Percentiles rank a stretch among this genome's conserved stretches.
Conservation (phyloP, 495 filamentous ascomycete species). For the Tuber umbilicatum region DNA sequence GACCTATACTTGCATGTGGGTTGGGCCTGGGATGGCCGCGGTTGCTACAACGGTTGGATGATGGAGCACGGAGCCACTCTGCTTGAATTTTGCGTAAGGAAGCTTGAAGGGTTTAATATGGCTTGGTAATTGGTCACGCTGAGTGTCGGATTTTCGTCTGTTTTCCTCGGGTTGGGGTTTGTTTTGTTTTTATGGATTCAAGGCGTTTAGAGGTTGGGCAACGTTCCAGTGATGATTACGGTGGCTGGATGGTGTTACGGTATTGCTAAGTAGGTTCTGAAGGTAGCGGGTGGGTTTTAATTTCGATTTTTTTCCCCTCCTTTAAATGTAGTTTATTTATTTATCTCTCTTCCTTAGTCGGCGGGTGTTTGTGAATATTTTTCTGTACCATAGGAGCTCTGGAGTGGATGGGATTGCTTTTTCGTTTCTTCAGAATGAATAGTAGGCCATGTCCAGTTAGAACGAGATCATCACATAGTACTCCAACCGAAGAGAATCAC, state of each 20-base stretch:
- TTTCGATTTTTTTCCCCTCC: not conserved
- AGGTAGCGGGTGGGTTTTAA: not conserved
- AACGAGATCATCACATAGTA: not conserved
- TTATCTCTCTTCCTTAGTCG: not conserved
- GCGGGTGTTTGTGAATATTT: not conserved
- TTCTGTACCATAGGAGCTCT: not conserved
- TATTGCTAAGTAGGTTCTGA: not conserved
- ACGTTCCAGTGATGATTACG: not conserved
- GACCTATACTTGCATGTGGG: slow-evolving; percentile 20
- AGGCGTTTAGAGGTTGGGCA: not conserved
- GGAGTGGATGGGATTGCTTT: not conserved
- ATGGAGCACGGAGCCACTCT: slow-evolving; percentile 27
- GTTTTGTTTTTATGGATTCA: slow-evolving; percentile 8
- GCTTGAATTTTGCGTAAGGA: slow-evolving; percentile 33
- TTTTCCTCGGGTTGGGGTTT: not conserved
- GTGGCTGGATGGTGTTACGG: not conserved
- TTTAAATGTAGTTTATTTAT: not conserved
- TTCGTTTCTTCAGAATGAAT: not conserved
- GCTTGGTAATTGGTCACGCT: slow-evolving; percentile 20
- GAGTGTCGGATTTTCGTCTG: slow-evolving; percentile 9
- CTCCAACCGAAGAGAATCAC: not conserved
- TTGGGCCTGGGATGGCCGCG: slow-evolving; percentile 30
- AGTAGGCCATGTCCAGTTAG: not conserved
- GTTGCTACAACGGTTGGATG: slow-evolving; percentile 23
- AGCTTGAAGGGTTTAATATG: slow-evolving; percentile 35